Evolutionary conservation across 1,139 yeast species (phyloP), one percentile per base, ranked within the genome.

Genomic region (Nakaseomyces delphensis): DNA sequence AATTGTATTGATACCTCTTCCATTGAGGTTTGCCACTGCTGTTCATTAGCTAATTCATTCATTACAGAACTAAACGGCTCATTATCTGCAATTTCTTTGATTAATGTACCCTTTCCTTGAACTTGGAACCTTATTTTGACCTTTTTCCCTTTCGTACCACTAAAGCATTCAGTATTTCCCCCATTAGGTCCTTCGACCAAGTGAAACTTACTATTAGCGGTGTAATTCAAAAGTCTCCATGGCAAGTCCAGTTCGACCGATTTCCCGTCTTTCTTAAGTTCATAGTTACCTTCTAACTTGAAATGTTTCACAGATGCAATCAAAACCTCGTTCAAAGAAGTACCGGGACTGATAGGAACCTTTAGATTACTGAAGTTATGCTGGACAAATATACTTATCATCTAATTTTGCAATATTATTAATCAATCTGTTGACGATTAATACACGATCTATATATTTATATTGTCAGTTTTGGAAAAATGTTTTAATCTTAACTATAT

Each of bases 151-250:
- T 10, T 13, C 24, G 27, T 14, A 14, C 21, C 6, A 37, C 19
- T 28, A n/a, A n/a, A n/a, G 36, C 23, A 29, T 36, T 13, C 10
- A 33, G 36, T 36, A n/a, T 39, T 35, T 18, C 21, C 28, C 29
- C 21, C 30, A 2, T 32, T 16, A 11, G 25, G 32, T 11, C 38
- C 38, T 21, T 44, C 41, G 16, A 49, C 47, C 27, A 65, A 40
- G 11, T 50, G 45, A 13, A 66, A 40, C 18, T 62, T 64, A 10
- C 54, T 63, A 18, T 68, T 68, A 2, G 56, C 46, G 3, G 68
- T 64, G 9, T 65, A 40, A 40, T 64, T 64, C 32, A 60, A 44
- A 2, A 64, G 47, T 32, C 67, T 54, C 48, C 58, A 54, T 1
- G 68, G 68, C n/a, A 64, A 39, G 28, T 56, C 53, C 13, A 51